These are phyloP conservation scores for Plectosphaerella plurivora DNA, from an alignment of 2,329 filamentous ascomycete genomes.

Conservation along the genomic window DNA sequence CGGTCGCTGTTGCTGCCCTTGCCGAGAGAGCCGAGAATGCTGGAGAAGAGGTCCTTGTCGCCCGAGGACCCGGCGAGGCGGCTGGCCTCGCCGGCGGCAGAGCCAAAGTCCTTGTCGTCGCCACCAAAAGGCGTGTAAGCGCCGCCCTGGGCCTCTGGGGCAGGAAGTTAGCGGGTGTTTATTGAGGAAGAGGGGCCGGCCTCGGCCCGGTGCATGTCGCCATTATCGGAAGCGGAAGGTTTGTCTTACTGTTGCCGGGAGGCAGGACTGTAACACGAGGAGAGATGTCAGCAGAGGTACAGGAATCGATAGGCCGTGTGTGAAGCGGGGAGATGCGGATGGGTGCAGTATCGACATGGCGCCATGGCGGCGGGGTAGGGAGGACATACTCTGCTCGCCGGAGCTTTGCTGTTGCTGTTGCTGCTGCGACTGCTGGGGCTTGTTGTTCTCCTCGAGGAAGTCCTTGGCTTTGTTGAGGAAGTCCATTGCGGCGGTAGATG, in stretches of 20 bases:
- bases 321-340: neutral
- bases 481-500: slow-evolving; percentile 23
- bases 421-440: slow-evolving; percentile 14
- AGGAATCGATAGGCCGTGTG: neutral
- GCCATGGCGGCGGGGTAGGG: slow-evolving; percentile 9
- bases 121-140: slow-evolving; percentile 25
- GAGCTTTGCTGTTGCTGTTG: neutral
- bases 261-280: slow-evolving; percentile 5
- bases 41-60: slow-evolving; percentile 43
- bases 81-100: slow-evolving; percentile 43
- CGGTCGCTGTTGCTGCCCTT: slow-evolving; percentile 42
- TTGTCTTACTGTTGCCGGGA: slow-evolving; percentile 20
- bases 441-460: slow-evolving; percentile 25
- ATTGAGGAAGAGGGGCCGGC: neutral
- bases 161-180: neutral
- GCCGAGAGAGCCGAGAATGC: slow-evolving; percentile 39
- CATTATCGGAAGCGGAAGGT: neutral
- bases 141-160: slow-evolving; percentile 25
- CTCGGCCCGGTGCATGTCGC: slow-evolving; percentile 2
- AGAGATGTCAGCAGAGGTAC: slow-evolving; percentile 1
- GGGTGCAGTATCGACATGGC: slow-evolving; percentile 2
- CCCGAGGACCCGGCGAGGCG: slow-evolving; percentile 41
- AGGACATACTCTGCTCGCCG: neutral
- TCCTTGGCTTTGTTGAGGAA: slow-evolving; percentile 32
- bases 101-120: slow-evolving; percentile 43